Base-by-base conservation (phyloP, 202 grass and related monocot genomes). In the Brachypodium distachyon region DNA sequence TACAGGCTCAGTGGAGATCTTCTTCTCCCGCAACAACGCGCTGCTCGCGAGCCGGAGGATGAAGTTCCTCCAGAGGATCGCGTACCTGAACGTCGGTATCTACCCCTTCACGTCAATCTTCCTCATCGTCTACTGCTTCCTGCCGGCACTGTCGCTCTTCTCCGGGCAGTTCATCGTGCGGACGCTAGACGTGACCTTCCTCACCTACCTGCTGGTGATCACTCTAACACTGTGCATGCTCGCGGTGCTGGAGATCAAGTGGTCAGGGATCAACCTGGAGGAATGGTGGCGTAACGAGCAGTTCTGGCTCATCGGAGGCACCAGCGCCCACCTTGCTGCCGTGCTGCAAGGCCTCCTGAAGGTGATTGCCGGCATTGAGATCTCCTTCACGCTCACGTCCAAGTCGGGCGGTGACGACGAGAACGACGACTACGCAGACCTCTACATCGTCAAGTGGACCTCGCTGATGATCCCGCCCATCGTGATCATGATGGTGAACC, bases 211-310 rank as follows among this genome's bases (percentile, higher is more conserved):
- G 61, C 91, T 97, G 5, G 53, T 78, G 5, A 97, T 97, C 82
- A 84, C 95, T 7, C 26, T 94, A 5, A 94, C 91, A 3, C 53
- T 97, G 55, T 70, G 74, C 76, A 39, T 86, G 78, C 91, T 94
- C 0, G 91, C 95, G 0, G 81, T 97, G 70, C 86, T 97, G 2
- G 95, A 97, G 87, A 77, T 97, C 68, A 97, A 94, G 78, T 97
- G 95, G 95, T 92, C 91, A 0, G 91, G 91, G 21, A 88, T 97
- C 77, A 84, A 55, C 32, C 74, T 97, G 4, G 91, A 97, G 76
- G 95, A 97, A 32, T 97, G 94, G 95, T 97, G 95, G 95, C 59
- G 95, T 42, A 97, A 97, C 18, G 95, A 97, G 82, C 95, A 97
- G 84, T 97, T 97, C 76, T 97, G 95, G 95, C 74, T 97, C 13